Conservation (phyloP, 176 grass and related monocot species). For the Themeda triandra region DNA sequence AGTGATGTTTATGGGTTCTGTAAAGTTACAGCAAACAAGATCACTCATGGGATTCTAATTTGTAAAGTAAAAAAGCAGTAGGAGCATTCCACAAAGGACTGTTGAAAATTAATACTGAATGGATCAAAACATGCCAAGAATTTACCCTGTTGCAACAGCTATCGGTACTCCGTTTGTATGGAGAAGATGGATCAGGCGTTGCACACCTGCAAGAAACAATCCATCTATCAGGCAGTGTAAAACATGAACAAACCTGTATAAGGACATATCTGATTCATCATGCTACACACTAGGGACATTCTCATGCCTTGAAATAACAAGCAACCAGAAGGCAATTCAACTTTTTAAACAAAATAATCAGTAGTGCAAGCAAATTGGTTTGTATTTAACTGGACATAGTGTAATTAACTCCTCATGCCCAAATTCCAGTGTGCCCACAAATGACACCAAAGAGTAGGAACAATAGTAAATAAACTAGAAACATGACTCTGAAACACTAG, state of each 20-base stretch:
- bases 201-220: conserved; percentile 47
- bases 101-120: not conserved
- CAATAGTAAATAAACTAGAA: not conserved
- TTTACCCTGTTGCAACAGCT: conserved; percentile 81
- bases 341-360: not conserved
- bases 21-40: not conserved
- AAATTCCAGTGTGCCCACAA: not conserved
- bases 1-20: conserved; percentile 80
- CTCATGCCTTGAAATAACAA: not conserved
- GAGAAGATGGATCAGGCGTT: conserved; percentile 68
- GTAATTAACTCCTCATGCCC: not conserved
- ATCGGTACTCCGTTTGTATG: conserved; percentile 62
- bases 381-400: not conserved
- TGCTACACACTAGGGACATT: not conserved
- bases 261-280: not conserved
- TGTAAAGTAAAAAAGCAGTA: not conserved
- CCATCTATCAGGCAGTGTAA: not conserved
- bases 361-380: not conserved
- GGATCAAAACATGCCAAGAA: not conserved
- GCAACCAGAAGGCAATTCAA: not conserved
- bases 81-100: not conserved
- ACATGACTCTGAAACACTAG: not conserved
- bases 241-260: not conserved
- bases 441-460: not conserved
- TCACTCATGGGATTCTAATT: not conserved